Base-by-base conservation (phyloP, 768 basidiomycete genomes). In the Lanmaoa pseudosensibilis region DNA sequence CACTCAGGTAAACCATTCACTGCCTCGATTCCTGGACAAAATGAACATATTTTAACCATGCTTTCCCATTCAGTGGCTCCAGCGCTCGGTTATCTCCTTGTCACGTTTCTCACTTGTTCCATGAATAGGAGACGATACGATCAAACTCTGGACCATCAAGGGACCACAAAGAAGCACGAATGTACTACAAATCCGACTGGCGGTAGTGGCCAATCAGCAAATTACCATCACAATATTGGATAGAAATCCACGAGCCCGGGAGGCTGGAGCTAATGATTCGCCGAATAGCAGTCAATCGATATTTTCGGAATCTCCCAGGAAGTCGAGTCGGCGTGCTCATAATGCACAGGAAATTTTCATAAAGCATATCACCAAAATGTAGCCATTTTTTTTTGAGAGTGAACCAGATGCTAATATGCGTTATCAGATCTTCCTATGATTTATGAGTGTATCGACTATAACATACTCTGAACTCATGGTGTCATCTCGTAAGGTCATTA, bases 1-100 rank as follows among this genome's bases (percentile, higher is more conserved):
- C 27, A 15, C 19, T 18, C 19, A 23, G 43, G n/a, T 16, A 16
- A 19, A 44, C 27, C 15, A 12, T n/a, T 40, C 30, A 53, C 12
- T n/a, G 25, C 33, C 33, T 48, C 15, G 10, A 3, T 47, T 19
- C 12, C 21, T 40, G 30, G 18, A n/a, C 11, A 11, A 34, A 52
- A 16, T 25, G 15, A 27, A 50, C 6, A 16, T 32, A 4, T 15
- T 46, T 32, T 13, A 7, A 6, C 25, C 2, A 18, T 19, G 4
- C 5, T 33, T 25, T 34, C 39, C 34, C 2, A 3, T 33, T 46
- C 33, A n/a, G 46, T 27, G 7, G 16, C n/a, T 37, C 15, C 25
- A n/a, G 39, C 38, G 39, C 44, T 60, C 59, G 59, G 51, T 32
- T 32, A 15, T 36, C 7, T 25, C 38, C 33, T 36, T 39, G 18